Evolutionary conservation across 805 yeast species (phyloP), one percentile per base, ranked within the genome.

Genomic region (Starmerella gropengiesseri): DNA sequence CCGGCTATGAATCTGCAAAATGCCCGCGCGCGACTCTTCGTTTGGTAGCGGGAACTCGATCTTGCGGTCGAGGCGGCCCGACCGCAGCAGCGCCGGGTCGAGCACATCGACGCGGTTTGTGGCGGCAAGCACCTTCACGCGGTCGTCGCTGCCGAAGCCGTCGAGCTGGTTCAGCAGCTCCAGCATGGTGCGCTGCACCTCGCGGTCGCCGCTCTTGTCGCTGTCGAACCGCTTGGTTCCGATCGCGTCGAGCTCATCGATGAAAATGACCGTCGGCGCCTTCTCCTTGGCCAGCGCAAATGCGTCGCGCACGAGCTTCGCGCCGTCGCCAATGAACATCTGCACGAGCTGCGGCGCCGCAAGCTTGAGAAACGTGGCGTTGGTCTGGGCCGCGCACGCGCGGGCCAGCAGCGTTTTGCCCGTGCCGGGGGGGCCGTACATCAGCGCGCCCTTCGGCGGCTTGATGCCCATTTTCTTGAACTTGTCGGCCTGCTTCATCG

Each of bases 381-480:
- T 86, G 1, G 97, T 84, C 63, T 91, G 97, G 42, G 96, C 95
- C 19, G 99, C 99, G 67, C 96, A 94, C 1, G 98, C 98, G 61
- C 95, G 78, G 8, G 99, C 99, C 53, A 91, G 71, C 48, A 91
- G 69, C 2, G 98, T 91, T 65, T 91, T 91, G 62, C 99, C 99
- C 1, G 98, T 91, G 62, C 99, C 99, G 41, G 99, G 99, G 7
- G 99, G 97, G 28, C 99, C 99, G 61, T 91, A 91, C 87, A 91
- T 85, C 41, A 91, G 70, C 3, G 95, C 97, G 62, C 98, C 98
- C 63, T 91, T 91, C 46, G 98, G 98, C 13, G 98, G 93, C 61
- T 83, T 89, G 59, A 91, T 87, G 44, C 99, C 99, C 65, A 91
- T 70, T 46, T 77, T 77, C 60, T 83, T 83, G 68, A 91, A 89